A percentile compares a stretch with the other conserved stretches of the same genome.
phyloP scores from a whole-genome alignment of 2,329 filamentous ascomycete genomes.

The Cryphonectria radicalis region DNA sequence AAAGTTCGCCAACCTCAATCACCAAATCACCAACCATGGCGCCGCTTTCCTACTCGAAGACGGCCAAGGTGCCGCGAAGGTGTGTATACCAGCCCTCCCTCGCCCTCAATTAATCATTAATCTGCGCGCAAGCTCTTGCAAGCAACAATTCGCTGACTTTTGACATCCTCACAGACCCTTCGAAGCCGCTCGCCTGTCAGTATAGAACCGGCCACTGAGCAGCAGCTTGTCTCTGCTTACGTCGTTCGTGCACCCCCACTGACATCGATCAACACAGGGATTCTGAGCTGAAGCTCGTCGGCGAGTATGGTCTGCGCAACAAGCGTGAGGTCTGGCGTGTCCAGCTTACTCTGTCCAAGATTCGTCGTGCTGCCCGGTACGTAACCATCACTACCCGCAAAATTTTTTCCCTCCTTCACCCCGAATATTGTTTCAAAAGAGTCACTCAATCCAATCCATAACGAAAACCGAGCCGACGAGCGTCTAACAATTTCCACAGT shows the following conservation, averaged over 20 bases:
- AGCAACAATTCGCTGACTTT: constrained; percentile 21
- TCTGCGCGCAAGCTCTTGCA: not conserved
- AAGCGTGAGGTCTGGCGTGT: constrained; percentile 99
- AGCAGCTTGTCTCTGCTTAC: constrained; percentile 96
- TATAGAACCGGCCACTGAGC: constrained; percentile 93
- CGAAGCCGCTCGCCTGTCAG: constrained; percentile 99
- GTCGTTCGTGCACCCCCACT: constrained; percentile 80
- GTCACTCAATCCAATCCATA: constrained; percentile 2
- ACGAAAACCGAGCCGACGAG: not conserved
- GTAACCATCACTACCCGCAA: constrained; percentile 35
- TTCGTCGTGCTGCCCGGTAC: constrained; percentile 99
- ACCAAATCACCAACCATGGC: constrained; percentile 41
- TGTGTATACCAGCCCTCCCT: constrained; percentile 9
- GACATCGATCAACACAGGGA: constrained; percentile 72
- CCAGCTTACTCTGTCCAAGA: constrained; percentile 99
- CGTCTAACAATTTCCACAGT: constrained; percentile 57
- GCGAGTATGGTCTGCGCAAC: constrained; percentile 99
- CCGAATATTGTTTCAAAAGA: not conserved
- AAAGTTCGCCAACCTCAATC: constrained; percentile 16
- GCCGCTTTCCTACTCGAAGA: constrained; percentile 90
- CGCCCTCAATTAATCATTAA: not conserved
- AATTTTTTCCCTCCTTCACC: not conserved
- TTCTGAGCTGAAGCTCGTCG: constrained; percentile 99
- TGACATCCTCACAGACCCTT: constrained; percentile 75
- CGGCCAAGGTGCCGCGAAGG: constrained; percentile 86